Evolutionary conservation across 2,329 filamentous ascomycete genomes (phyloP), one percentile per base, ranked within the genome.

Genomic region (Penicillium nordicum): DNA sequence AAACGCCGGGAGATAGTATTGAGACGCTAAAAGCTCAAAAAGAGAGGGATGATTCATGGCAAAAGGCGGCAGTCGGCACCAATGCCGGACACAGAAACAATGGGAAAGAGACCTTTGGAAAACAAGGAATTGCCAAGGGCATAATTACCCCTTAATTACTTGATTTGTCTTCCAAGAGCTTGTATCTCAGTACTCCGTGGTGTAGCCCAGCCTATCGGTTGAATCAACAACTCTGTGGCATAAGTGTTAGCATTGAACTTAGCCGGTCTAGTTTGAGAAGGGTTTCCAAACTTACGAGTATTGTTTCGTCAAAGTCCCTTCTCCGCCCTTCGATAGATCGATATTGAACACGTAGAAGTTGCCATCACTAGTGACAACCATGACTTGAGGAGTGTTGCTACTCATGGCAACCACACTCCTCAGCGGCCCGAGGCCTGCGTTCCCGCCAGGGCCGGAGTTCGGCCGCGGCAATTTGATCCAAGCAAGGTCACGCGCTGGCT

Each of bases 391-490:
- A 27, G 89, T 92, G 70, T 87, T 96, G 68, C 88, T 94, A 71
- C 90, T 96, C 88, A 99, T 95, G 9, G 94, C 93, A 42, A 99
- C 94, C n/a, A 99, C 93, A 63, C 91, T 96, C 63, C 89, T 82
- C 40, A 96, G 75, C 0, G 90, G 87, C 0, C 81, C 79, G n/a
- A 69, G 69, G 36, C 74, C 68, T 25, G 75, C 75, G 32, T 65
- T 68, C 9, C 66, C 68, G 7, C 70, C 74, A 60, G 55, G 68
- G 43, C 66, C 72, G n/a, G 72, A 67, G 66, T 78, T 67, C 38
- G 74, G 55, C 69, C 88, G 90, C 14, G 93, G 93, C 46, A 99
- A 84, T 72, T 94, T 96, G 69, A 97, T 92, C 81, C 90, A 97
- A 1, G 94, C 94, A 76, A 99, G 99, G 74, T 99, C 94, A 53